Evolutionary conservation across 1,284 basidiomycete genomes (phyloP), one percentile per base, ranked within the genome.

Genomic region (Anthracocystis setariae): DNA sequence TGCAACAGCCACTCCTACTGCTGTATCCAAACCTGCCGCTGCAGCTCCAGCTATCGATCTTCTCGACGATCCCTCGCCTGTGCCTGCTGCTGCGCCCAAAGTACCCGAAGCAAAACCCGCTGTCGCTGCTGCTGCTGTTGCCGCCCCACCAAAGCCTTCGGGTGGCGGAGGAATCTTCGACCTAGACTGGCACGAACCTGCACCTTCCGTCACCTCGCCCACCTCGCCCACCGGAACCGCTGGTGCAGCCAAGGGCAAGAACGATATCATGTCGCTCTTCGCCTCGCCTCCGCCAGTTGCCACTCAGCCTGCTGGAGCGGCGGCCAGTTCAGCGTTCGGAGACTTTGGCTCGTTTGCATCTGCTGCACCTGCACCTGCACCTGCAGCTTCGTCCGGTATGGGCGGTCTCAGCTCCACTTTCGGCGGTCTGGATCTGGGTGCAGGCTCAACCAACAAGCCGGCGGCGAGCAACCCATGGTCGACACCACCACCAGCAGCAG

Each of bases 181-280:
- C 33, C 88, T 94, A 47, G 92, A 94, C 83, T 94, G 94, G 85
- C 68, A 85, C 17, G 75, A 85, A 3, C 78, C 84, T 23, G 76
- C 81, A 4, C 49, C 81, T 24, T 50, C 82, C 7, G 15, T 66
- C 8, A 38, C 57, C 33, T 42, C 39, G 27, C 21, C 60, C 29
- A 29, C 69, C 5, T 18, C 50, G 5, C 85, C 86, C 86, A 79
- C 90, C 47, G 12, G 5, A 25, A 44, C 32, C 32, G 24, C 48
- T n/a, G 46, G 46, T 12, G 62, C 46, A 4, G 52, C 76, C 2
- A 74, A 69, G 50, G 73, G 68, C 27, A 94, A 93, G 78, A 88
- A 92, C 62, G 91, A 94, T 73, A 94, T 95, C 74, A 86, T 95
- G 38, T 92, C 91, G 0, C 87, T 94, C 44, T 94, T 92, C 12